Base-by-base conservation (phyloP, 306 rosid species). In the Rubus idaeus region DNA sequence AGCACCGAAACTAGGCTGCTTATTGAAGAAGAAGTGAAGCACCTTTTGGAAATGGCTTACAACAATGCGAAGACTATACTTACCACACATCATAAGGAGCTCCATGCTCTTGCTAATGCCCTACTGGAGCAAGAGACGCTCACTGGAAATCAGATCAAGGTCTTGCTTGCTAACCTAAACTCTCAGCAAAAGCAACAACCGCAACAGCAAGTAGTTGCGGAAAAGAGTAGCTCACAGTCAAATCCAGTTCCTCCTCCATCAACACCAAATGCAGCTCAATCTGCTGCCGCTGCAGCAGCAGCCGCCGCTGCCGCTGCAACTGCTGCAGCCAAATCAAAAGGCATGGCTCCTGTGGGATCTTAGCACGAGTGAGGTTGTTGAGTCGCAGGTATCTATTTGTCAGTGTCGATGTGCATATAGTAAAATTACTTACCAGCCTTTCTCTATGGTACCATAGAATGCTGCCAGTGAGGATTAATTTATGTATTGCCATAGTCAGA, bases 1-100 rank as follows among this genome's bases (percentile, higher is more conserved):
- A 92, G 97, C 88, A 83, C 97, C 0, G 97, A 92, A 83, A 90
- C 97, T 56, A 89, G 98, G 84, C 82, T 95, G 37, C 98, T 95
- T 45, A 88, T 95, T 39, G 96, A 95, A 84, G 84, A 90, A 70
- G 98, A 90, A 86, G 96, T 90, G 72, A 95, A 78, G 84, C 75
- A 79, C 64, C 79, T 90, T 47, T 75, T 95, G 79, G 93, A 88
- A 72, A 82, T 78, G 67, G 98, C 96, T 67, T 90, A 92, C 80
- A 83, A 86, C 80, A 95, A 95, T 71, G 98, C 98, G 6, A 95
- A 87, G 82, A 82, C 89, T 80, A 95, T 95, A 67, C 90, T 95
- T 51, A 92, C 91, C 60, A 83, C 91, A 58, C 91, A 88, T 70
- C 60, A 78, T 73, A 89, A 90, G 86, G 98, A 92, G 87, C 95